phyloP scores from a whole-genome alignment of 1,284 basidiomycete genomes.

The Marasmius tenuissimus region DNA sequence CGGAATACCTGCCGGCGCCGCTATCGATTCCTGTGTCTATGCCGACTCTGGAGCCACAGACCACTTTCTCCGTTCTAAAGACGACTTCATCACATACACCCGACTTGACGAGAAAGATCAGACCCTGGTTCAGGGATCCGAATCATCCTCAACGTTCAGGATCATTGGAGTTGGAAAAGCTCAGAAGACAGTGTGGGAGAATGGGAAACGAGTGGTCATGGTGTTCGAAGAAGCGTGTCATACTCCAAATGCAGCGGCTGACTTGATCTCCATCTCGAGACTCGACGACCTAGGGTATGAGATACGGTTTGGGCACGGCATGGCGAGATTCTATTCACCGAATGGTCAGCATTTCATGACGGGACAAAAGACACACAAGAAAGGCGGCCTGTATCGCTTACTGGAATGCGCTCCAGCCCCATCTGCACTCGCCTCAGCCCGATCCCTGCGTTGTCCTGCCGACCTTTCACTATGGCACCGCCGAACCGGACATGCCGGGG shows the following conservation, averaged over 20 bases:
- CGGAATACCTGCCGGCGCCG: not conserved
- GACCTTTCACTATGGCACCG: not conserved
- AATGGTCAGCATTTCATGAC: not conserved
- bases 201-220: not conserved
- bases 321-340: constrained; percentile 1
- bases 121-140: not conserved
- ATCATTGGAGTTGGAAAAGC: constrained; percentile 2
- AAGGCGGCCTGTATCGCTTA: not conserved
- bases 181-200: not conserved
- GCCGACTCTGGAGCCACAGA: constrained; percentile 3
- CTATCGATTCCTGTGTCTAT: not conserved
- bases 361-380: not conserved
- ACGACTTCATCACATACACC: constrained; percentile 6
- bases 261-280: not conserved
- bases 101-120: not conserved
- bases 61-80: not conserved
- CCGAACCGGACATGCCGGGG: constrained; percentile 1
- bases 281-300: not conserved
- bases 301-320: not conserved
- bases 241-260: not conserved
- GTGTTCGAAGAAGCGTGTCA: constrained; percentile 5
- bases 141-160: not conserved
- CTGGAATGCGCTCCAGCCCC: not conserved
- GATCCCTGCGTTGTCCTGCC: not conserved
- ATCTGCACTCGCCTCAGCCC: not conserved